Percentiles rank a stretch among this genome's conserved stretches.
phyloP scores from a whole-genome alignment of 2,329 filamentous ascomycete species.

The Neofusicoccum umdonicola region DNA sequence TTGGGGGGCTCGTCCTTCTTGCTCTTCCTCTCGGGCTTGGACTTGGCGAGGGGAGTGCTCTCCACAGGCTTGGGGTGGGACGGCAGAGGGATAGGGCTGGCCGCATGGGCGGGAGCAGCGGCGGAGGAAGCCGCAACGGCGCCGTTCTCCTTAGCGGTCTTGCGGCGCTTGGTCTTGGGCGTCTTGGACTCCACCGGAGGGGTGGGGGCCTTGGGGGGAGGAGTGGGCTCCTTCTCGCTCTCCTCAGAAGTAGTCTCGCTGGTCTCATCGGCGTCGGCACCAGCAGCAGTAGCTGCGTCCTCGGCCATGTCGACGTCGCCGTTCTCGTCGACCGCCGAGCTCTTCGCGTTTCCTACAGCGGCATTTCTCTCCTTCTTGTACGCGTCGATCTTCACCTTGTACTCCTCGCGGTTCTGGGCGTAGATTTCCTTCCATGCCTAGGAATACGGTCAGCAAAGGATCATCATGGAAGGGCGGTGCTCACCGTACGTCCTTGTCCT shows the following conservation, averaged over 20 bases:
- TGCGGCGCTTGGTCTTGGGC: constrained; percentile 18
- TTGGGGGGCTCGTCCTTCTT: constrained; percentile 12
- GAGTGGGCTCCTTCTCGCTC: constrained; percentile 4
- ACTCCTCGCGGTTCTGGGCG: constrained; percentile 4
- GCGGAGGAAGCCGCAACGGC: neutral
- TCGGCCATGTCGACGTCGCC: constrained; percentile 16
- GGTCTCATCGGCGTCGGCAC: neutral
- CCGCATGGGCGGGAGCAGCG: constrained; percentile 2
- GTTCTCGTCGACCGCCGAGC: neutral
- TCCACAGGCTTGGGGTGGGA: neutral
- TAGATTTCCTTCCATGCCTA: constrained; percentile 14
- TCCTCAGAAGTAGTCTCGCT: neutral
- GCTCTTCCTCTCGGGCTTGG: neutral
- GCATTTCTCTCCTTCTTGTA: constrained; percentile 8
- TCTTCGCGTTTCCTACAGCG: neutral
- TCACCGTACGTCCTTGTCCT: constrained; percentile 63
- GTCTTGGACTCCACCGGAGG: constrained; percentile 15
- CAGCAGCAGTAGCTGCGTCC: neutral
- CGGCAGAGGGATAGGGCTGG: constrained; percentile 15
- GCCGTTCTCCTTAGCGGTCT: constrained; percentile 17
- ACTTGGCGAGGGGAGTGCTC: neutral
- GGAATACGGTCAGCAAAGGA: neutral
- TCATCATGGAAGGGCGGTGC: too few species aligned
- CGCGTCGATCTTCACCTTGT: constrained; percentile 6
- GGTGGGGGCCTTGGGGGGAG: constrained; percentile 16